Evolutionary conservation across 352 stramenopile species (phyloP).

Genomic region (Peronospora tabacina): DNA sequence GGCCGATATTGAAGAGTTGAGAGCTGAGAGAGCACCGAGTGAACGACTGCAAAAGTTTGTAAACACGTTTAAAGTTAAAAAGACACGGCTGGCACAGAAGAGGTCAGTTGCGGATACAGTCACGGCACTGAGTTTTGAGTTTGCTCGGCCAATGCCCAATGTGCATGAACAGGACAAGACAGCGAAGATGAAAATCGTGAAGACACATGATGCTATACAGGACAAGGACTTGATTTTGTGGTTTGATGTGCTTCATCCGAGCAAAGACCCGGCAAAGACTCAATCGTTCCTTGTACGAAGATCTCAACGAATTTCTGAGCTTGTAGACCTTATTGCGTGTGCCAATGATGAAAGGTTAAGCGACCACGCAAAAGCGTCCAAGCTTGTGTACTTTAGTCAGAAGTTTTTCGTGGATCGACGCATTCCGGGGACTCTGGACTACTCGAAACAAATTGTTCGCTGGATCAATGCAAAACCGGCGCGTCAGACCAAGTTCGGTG

Average conservation of each 20-base stretch:
- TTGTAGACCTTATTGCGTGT: slow-evolving; percentile 59
- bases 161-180: slow-evolving; percentile 6
- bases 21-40: slow-evolving; percentile 37
- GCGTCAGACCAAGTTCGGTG: slow-evolving; percentile 28
- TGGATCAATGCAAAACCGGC: slow-evolving; percentile 45
- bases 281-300: slow-evolving; percentile 65
- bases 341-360: slow-evolving; percentile 54
- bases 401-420: slow-evolving; percentile 58
- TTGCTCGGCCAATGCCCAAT: slow-evolving; percentile 33
- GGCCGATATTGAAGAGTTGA: slow-evolving; percentile 34
- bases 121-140: slow-evolving; percentile 55
- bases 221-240: slow-evolving; percentile 51
- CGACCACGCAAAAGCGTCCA: slow-evolving; percentile 31
- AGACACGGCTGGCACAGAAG: slow-evolving; percentile 40
- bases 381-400: slow-evolving; percentile 54
- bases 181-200: slow-evolving; percentile 2
- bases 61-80: slow-evolving; percentile 47
- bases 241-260: slow-evolving; percentile 67
- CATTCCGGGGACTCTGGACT: slow-evolving; percentile 33
- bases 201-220: neutral
- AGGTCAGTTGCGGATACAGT: slow-evolving; percentile 48
- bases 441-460: slow-evolving; percentile 41
- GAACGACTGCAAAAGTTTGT: slow-evolving; percentile 42
- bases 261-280: slow-evolving; percentile 51
- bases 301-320: slow-evolving; percentile 43